Base-by-base conservation (phyloP, 2,329 filamentous ascomycete species). In the Thermothelomyces thermophilus region DNA sequence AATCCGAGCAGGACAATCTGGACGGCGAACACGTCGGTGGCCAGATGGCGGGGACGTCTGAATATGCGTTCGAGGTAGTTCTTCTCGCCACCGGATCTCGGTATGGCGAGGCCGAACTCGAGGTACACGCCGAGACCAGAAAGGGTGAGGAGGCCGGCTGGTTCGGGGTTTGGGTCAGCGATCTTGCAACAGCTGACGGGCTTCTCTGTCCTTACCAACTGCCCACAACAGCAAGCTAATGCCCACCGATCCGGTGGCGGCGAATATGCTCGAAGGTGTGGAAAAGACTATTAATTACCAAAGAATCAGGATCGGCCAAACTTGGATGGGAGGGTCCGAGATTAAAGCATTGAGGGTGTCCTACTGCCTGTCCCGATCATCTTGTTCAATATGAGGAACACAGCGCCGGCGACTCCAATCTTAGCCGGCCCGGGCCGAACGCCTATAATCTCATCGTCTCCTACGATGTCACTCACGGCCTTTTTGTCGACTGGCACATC, bases 11-110 rank as follows among this genome's bases (percentile, higher is more conserved):
- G 68, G 35, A 83, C 70, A 73, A 82, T 81, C 62, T 82, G 78
- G 0, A 78, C 68, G 2, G 79, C 78, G 26, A 83, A 69, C 1
- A 83, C 71, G 53, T 75, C 79, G 0, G 77, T 80, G 2, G 77
- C 73, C 1, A 83, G 63, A 61, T 80, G 79, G 44, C 72, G 74
- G 0, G 80, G 80, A n/a, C 69, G 73, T 1, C 72, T 70, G 64
- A 81, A 83, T 5, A 80, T 76, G 6, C 77, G 73, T 59, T 84
- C 80, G 43, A 84, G 75, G 59, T 84, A 84, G 62, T 82, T 81
- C 70, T 84, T 84, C 54, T 83, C 79, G 17, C 80, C 81, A 2
- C 81, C 80, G 7, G 77, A 82, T n/a, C 74, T 70, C 2, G 80
- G 80, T 24, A 83, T 82, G 6, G 77, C 79, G 2, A 81, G 71